Conservation (phyloP, 106 monocot species). For the Amphibolis antarctica region DNA sequence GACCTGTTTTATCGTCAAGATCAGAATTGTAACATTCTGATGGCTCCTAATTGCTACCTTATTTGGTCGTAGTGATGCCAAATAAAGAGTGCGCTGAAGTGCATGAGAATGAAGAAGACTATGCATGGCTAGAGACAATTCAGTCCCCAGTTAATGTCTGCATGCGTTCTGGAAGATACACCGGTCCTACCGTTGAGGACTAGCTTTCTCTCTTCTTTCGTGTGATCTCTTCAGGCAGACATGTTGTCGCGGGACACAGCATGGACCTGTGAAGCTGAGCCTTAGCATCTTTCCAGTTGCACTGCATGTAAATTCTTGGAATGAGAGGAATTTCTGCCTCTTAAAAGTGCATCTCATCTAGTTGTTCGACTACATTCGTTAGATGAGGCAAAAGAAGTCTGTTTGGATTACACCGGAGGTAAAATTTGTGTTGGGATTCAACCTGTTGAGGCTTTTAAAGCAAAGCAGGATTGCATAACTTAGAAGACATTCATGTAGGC, state of each 20-base stretch:
- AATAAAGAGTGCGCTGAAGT: neutral
- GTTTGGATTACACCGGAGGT: too few relatives aligned
- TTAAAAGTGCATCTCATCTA: neutral
- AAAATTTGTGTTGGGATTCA: too few relatives aligned
- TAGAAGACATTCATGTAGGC: too few relatives aligned
- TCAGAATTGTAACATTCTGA: neutral
- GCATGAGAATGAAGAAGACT: constrained; percentile 1
- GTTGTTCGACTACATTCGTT: neutral
- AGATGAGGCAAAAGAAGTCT: too few relatives aligned
- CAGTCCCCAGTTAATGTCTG: constrained; percentile 4
- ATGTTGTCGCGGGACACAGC: neutral
- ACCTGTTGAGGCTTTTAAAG: too few relatives aligned
- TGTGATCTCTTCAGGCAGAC: neutral
- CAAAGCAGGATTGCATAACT: too few relatives aligned
- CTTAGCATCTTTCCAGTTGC: neutral
- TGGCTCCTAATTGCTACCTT: neutral
- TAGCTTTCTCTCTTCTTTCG: neutral
- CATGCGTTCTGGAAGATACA: constrained; percentile 9
- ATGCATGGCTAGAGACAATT: constrained; percentile 12
- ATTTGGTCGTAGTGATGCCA: neutral
- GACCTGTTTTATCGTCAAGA: neutral
- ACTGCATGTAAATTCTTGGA: too few relatives aligned
- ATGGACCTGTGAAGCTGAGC: too few relatives aligned
- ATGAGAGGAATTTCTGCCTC: too few relatives aligned
- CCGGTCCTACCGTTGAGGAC: constrained; percentile 2